These are phyloP conservation scores for Ustilago loliicola DNA, from an alignment of 1,284 basidiomycete genomes.

Conservation along the genomic window DNA sequence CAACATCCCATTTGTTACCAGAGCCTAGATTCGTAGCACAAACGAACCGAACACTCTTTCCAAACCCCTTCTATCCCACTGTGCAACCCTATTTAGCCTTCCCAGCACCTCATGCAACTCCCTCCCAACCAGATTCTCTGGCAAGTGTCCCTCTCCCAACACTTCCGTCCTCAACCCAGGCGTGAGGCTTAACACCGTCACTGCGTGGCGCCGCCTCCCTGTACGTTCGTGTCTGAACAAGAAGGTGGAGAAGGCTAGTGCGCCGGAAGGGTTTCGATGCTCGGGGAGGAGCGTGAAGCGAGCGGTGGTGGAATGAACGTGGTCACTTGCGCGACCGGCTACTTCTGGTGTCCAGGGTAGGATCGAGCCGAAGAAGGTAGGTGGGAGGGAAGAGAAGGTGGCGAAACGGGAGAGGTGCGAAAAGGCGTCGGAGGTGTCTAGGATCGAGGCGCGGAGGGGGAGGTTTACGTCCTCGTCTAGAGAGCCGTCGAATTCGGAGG, in stretches of 20 bases:
- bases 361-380: neutral
- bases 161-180: neutral
- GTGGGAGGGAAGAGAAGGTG: no score
- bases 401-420: no score
- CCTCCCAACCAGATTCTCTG: neutral
- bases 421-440: neutral
- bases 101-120: neutral
- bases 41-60: neutral
- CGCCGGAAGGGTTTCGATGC: neutral
- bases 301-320: neutral
- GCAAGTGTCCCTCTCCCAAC: constrained; percentile 19
- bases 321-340: neutral
- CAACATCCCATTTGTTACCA: no score
- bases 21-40: neutral
- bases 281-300: constrained; percentile 6
- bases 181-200: constrained; percentile 8
- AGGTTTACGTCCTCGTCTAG: no score
- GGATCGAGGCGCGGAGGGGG: no score
- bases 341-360: neutral
- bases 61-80: constrained; percentile 5
- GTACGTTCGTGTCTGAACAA: constrained; percentile 4
- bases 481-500: no score
- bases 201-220: neutral
- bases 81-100: neutral
- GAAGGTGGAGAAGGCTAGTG: constrained; percentile 7